Conservation (phyloP, 768 basidiomycete species). For the Amanita thiersii region DNA sequence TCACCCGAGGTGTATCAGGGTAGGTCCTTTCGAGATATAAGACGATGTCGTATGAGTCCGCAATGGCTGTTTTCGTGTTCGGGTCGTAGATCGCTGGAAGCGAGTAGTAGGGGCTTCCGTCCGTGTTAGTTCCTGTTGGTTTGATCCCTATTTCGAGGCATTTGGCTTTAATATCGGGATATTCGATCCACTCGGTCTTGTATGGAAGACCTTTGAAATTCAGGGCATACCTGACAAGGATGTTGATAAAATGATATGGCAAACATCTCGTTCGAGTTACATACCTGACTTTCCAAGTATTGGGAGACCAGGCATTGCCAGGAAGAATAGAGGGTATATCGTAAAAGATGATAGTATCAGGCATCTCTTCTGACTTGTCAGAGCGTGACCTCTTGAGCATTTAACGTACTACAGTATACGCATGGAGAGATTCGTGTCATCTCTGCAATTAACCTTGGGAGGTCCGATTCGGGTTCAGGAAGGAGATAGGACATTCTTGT, state of each 20-base stretch:
- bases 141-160: conserved; percentile 23
- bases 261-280: background rate
- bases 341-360: conserved; percentile 23
- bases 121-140: conserved; percentile 19
- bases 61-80: conserved; percentile 21
- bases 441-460: too few species aligned
- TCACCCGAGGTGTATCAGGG: conserved; percentile 21
- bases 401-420: too few species aligned
- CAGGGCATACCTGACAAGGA: conserved; percentile 16
- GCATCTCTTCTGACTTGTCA: too few species aligned
- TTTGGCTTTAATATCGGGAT: conserved; percentile 27
- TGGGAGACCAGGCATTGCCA: conserved; percentile 27
- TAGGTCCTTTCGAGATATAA: conserved; percentile 37
- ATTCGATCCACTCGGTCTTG: conserved; percentile 36
- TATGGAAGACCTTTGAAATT: conserved; percentile 26
- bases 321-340: conserved; percentile 23
- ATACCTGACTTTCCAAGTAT: conserved; percentile 29
- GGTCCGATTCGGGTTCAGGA: too few species aligned
- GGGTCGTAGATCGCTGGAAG: conserved; percentile 34
- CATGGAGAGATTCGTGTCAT: too few species aligned
- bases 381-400: too few species aligned
- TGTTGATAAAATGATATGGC: background rate
- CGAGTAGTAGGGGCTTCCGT: conserved; percentile 27
- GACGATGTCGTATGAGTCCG: conserved; percentile 36
- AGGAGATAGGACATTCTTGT: too few species aligned